A percentile compares a stretch with the other conserved stretches of the same genome.
Evolutionary conservation across 2,329 filamentous ascomycete species (phyloP).

Genomic region (Fusarium tupiense): DNA sequence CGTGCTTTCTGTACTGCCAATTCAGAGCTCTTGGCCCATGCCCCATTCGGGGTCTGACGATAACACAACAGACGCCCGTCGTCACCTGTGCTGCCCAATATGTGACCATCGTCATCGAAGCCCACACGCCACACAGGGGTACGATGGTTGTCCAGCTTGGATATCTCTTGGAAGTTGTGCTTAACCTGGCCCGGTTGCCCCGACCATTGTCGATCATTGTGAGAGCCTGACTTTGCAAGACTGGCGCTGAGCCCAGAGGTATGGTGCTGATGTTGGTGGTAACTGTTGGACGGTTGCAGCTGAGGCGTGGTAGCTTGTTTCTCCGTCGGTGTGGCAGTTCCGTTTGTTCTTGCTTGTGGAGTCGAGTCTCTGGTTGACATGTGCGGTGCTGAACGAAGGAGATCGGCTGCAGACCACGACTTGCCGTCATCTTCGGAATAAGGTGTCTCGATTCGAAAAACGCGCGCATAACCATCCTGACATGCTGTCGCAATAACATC

Average conservation of each 20-base stretch:
- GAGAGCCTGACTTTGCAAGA: conserved; percentile 59
- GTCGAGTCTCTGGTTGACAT: conserved; percentile 40
- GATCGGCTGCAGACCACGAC: conserved; percentile 59
- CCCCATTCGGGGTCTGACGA: conserved; percentile 66
- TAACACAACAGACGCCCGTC: conserved; percentile 74
- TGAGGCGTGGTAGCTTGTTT: conserved; percentile 40
- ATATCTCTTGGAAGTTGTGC: conserved; percentile 71
- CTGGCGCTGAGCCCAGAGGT: conserved; percentile 62
- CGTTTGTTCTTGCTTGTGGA: conserved; percentile 46
- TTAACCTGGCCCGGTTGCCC: conserved; percentile 72
- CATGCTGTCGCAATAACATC: conserved; percentile 92
- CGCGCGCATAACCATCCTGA: conserved; percentile 88
- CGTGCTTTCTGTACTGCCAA: conserved; percentile 66
- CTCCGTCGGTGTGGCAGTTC: conserved; percentile 37
- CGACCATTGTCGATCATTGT: conserved; percentile 61
- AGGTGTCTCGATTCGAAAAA: conserved; percentile 82
- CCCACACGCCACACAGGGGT: conserved; percentile 80
- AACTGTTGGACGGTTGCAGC: conserved; percentile 30
- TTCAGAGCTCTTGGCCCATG: conserved; percentile 70
- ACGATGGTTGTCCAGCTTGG: conserved; percentile 72
- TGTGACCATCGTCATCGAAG: conserved; percentile 76
- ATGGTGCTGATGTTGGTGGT: conserved; percentile 49
- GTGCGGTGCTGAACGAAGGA: conserved; percentile 51
- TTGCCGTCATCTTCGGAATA: conserved; percentile 57
- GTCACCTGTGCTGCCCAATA: conserved; percentile 80